Conservation (phyloP, 495 filamentous ascomycete species). For the Penicillium bovifimosum region DNA sequence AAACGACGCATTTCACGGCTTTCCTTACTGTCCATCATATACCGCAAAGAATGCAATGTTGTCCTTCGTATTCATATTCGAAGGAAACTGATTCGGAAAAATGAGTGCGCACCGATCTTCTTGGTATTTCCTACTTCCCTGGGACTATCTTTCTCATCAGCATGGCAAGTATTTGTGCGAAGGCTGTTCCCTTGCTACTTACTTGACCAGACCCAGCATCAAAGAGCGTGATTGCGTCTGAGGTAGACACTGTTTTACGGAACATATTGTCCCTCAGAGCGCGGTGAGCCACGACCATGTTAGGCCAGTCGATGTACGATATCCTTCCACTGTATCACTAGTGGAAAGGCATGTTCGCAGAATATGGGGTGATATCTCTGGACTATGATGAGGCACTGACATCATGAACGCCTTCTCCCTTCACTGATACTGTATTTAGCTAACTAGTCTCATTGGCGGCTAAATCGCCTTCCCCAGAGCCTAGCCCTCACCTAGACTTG, state of each 20-base stretch:
- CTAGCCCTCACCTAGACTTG: background rate
- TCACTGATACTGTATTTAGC: background rate
- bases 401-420: slow-evolving; percentile 17
- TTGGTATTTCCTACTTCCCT: slow-evolving; percentile 29
- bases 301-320: background rate
- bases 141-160: slow-evolving; percentile 20
- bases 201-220: slow-evolving; percentile 33
- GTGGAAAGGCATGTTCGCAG: background rate
- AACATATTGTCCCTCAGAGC: slow-evolving; percentile 21
- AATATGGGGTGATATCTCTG: background rate
- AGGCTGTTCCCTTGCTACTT: background rate
- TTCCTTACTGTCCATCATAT: slow-evolving; percentile 40
- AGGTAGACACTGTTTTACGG: slow-evolving; percentile 21
- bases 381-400: slow-evolving; percentile 27
- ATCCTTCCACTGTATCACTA: background rate
- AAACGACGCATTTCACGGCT: background rate
- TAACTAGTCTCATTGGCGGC: background rate
- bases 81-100: slow-evolving; percentile 29
- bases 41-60: slow-evolving; percentile 36
- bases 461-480: background rate
- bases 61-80: slow-evolving; percentile 21
- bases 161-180: background rate
- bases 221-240: slow-evolving; percentile 27
- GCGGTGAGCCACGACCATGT: slow-evolving; percentile 15
- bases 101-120: slow-evolving; percentile 31